Percentiles rank a stretch among this genome's conserved stretches.
Conservation (phyloP, 1,284 basidiomycete species). For the Ganoderma sp. region DNA sequence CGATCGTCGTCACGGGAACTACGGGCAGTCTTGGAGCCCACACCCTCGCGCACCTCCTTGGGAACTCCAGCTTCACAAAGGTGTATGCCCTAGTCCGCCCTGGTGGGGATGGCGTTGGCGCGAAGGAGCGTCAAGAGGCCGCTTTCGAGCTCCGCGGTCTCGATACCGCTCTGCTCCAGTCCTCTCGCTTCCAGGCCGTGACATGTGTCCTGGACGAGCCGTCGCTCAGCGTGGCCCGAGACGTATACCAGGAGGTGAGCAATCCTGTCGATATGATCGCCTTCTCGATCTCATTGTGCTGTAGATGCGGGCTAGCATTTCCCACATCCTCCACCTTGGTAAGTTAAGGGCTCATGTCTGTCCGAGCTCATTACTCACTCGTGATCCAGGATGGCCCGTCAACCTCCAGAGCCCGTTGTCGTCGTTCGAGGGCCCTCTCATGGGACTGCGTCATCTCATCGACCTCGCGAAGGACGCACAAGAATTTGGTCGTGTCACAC, state of each 20-base stretch:
- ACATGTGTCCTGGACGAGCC: neutral
- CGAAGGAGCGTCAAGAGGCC: neutral
- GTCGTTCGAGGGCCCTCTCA: slow-evolving; percentile 23
- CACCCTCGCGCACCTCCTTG: slow-evolving; percentile 5
- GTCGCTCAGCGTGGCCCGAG: neutral
- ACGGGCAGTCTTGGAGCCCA: slow-evolving; percentile 1
- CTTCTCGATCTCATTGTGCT: neutral
- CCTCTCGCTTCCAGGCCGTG: neutral
- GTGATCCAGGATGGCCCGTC: neutral
- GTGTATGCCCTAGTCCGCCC: neutral
- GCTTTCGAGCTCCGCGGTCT: neutral
- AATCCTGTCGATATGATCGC: neutral
- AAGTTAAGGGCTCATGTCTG: neutral
- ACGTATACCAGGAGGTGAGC: neutral
- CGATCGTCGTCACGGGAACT: neutral
- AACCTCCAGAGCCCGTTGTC: neutral
- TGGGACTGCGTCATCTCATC: slow-evolving; percentile 35
- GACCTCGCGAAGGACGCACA: slow-evolving; percentile 37
- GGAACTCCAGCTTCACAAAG: neutral
- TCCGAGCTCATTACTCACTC: neutral
- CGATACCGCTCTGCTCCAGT: neutral
- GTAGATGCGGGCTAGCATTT: neutral
- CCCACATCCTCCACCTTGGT: slow-evolving; percentile 1
- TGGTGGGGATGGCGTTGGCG: neutral
- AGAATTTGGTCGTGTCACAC: slow-evolving; percentile 28